Percentiles rank a stretch among this genome's conserved stretches.
phyloP scores from a whole-genome alignment of 148 eudicot genomes.

The Silene latifolia region DNA sequence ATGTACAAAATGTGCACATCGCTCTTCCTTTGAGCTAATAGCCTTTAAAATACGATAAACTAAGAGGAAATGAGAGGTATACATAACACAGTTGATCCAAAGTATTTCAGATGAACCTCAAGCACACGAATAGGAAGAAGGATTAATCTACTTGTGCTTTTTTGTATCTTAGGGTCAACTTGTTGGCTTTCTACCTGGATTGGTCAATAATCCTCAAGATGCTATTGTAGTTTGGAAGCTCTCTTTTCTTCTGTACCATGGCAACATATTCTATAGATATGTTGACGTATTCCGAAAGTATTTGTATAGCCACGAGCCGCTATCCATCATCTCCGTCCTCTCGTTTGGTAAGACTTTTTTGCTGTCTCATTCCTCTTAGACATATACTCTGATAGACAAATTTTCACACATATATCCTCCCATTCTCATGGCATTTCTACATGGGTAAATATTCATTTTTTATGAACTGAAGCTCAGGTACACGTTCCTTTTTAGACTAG shows the following conservation, averaged over 20 bases:
- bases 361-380: no score
- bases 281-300: no score
- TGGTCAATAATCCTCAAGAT: no score
- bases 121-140: no score
- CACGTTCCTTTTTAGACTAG: no score
- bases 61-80: no score
- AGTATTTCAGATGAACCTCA: no score
- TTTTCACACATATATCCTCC: not conserved
- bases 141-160: not conserved
- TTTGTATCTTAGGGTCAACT: constrained; percentile 56
- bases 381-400: not conserved
- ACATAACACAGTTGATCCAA: no score
- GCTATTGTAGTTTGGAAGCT: constrained; percentile 64
- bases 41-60: no score
- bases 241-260: constrained; percentile 66
- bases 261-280: constrained; percentile 40
- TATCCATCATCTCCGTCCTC: constrained; percentile 41
- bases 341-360: constrained; percentile 52
- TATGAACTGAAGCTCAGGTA: not conserved
- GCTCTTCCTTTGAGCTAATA: no score
- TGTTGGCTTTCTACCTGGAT: constrained; percentile 77
- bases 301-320: no score
- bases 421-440: not conserved
- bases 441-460: not conserved
- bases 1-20: no score